phyloP scores from a whole-genome alignment of 2,329 filamentous ascomycete species.

The Alternaria tenuissima region DNA sequence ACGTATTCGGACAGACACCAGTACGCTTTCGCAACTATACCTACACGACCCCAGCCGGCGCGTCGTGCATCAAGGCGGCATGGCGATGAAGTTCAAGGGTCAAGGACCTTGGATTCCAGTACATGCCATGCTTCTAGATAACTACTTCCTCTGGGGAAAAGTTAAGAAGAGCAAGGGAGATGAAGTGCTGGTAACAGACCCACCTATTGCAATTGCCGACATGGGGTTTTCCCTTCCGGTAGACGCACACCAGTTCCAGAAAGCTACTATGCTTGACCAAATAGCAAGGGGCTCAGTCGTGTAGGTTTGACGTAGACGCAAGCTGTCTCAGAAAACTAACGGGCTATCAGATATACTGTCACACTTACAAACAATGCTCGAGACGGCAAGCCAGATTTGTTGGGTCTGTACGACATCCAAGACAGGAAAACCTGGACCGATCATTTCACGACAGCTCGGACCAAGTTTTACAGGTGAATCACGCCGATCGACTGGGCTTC shows the following conservation, averaged over 20 bases:
- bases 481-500: not conserved
- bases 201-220: constrained; percentile 28
- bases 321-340: not conserved
- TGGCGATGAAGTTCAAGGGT: constrained; percentile 42
- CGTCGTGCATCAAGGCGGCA: constrained; percentile 32
- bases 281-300: constrained; percentile 34
- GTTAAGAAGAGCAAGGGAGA: constrained; percentile 31
- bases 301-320: not conserved
- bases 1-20: constrained; percentile 30
- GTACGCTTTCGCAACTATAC: constrained; percentile 25
- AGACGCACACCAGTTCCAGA: constrained; percentile 29
- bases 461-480: not conserved
- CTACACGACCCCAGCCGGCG: constrained; percentile 27
- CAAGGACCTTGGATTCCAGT: constrained; percentile 42
- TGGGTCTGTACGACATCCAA: constrained; percentile 25
- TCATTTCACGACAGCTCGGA: constrained; percentile 13
- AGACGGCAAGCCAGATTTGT: constrained; percentile 25
- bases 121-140: constrained; percentile 41
- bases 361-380: constrained; percentile 23
- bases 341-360: constrained; percentile 26
- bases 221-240: constrained; percentile 22
- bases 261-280: constrained; percentile 38
- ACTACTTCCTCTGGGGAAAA: constrained; percentile 43
- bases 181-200: constrained; percentile 28
- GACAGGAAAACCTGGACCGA: constrained; percentile 31